Percentiles rank a stretch among this genome's conserved stretches.
These are phyloP conservation scores for Trichothecium roseum DNA, from an alignment of 2,329 filamentous ascomycete genomes.

Conservation along the genomic window DNA sequence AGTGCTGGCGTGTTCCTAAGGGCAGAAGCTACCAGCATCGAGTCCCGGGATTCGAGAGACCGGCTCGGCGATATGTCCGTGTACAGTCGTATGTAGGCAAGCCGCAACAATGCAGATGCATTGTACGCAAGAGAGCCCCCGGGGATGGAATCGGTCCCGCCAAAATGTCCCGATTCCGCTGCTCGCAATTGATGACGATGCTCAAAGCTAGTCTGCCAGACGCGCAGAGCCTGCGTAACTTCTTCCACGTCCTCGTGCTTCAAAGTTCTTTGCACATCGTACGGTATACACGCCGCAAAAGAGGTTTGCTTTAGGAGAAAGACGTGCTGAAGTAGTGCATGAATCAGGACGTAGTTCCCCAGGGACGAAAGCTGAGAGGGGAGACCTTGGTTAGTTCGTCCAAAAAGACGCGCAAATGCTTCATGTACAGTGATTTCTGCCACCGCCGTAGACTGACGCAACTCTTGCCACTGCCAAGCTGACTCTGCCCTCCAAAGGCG, in stretches of 20 bases:
- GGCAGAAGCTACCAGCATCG: conserved; percentile 47
- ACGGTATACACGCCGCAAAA: conserved; percentile 36
- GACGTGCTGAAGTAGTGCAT: conserved; percentile 62
- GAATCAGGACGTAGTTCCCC: conserved; percentile 62
- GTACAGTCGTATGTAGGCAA: conserved; percentile 56
- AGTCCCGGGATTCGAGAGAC: conserved; percentile 55
- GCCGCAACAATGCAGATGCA: conserved; percentile 48
- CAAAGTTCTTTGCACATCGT: conserved; percentile 38
- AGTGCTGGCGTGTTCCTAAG: conserved; percentile 49
- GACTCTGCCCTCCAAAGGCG: conserved; percentile 47
- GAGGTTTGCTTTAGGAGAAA: conserved; percentile 57
- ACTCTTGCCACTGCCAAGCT: conserved; percentile 50
- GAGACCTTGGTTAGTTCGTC: conserved; percentile 36
- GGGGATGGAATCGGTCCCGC: conserved; percentile 36
- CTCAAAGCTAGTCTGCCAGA: conserved; percentile 51
- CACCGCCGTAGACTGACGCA: conserved; percentile 37
- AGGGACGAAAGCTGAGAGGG: conserved; percentile 44
- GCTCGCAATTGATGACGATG: conserved; percentile 41
- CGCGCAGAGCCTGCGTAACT: conserved; percentile 40
- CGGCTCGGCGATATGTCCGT: conserved; percentile 53
- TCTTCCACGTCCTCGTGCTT: conserved; percentile 46
- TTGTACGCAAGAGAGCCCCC: conserved; percentile 58
- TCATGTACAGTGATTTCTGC: conserved; percentile 46
- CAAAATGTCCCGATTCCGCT: conserved; percentile 34
- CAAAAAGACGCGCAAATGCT: conserved; percentile 43